Evolutionary conservation across 805 yeast species (phyloP).

Genomic region (Vanderwaltozyma yarrowii): DNA sequence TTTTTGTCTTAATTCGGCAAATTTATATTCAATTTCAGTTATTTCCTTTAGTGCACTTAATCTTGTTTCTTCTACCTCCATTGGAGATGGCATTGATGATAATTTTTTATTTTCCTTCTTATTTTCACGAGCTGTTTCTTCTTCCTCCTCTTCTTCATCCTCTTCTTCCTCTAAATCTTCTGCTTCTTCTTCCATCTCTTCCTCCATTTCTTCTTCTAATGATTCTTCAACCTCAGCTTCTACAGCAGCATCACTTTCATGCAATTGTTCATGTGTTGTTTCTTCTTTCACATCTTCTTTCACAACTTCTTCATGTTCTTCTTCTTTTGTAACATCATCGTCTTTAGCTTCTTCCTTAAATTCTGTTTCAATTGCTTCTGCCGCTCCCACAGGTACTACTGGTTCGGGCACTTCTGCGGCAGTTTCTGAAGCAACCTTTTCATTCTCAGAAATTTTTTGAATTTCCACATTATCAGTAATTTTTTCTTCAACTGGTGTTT

Average conservation of each 20-base stretch:
- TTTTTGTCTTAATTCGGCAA: slow-evolving; percentile 77
- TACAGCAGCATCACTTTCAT: background rate
- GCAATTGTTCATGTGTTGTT: slow-evolving; percentile 7
- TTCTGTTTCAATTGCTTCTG: slow-evolving; percentile 6
- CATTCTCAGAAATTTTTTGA: too few relatives aligned
- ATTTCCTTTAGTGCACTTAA: slow-evolving; percentile 42
- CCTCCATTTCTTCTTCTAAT: slow-evolving; percentile 9
- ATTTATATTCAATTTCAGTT: slow-evolving; percentile 72
- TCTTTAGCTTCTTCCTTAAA: slow-evolving; percentile 10
- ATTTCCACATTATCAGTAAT: slow-evolving; percentile 2
- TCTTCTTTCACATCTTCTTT: background rate
- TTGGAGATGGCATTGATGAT: slow-evolving; percentile 8
- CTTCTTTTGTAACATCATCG: slow-evolving; percentile 11
- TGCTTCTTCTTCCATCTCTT: slow-evolving; percentile 5
- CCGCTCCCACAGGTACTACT: too few relatives aligned
- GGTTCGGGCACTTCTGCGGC: too few relatives aligned
- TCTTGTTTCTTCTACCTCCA: slow-evolving; percentile 23
- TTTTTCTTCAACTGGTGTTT: slow-evolving; percentile 4
- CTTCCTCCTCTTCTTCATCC: slow-evolving; percentile 14
- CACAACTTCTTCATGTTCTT: background rate
- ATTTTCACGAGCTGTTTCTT: slow-evolving; percentile 14
- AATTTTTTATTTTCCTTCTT: slow-evolving; percentile 12
- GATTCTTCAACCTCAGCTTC: background rate
- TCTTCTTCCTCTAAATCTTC: slow-evolving; percentile 6
- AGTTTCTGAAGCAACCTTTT: too few relatives aligned